Conservation (phyloP, 1,284 basidiomycete genomes). For the Bothia castanella region DNA sequence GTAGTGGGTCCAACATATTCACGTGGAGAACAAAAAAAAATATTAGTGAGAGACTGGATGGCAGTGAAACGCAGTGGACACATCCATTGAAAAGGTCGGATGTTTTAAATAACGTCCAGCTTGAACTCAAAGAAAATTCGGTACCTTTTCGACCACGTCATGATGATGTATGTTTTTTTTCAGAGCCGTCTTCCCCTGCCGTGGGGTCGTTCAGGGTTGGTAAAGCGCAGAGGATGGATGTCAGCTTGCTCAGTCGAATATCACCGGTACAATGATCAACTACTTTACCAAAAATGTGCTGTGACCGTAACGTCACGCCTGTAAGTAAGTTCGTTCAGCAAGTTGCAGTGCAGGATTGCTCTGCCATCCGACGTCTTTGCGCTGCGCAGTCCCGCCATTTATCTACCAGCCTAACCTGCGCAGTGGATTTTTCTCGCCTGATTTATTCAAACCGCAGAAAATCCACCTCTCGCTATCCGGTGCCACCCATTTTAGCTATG, state of each 20-base stretch:
- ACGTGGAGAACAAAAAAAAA: not conserved
- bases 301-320: conserved; percentile 37
- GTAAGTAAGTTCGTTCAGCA: conserved; percentile 37
- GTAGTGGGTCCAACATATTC: not conserved
- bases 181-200: no score
- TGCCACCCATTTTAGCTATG: conserved; percentile 12
- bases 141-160: no score
- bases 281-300: conserved; percentile 31
- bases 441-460: conserved; percentile 17
- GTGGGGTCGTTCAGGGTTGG: no score
- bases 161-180: no score
- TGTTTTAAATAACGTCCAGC: no score
- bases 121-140: no score
- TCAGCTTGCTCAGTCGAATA: not conserved
- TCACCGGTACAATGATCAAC: conserved; percentile 32
- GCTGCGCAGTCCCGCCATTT: conserved; percentile 9
- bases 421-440: conserved; percentile 9
- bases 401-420: conserved; percentile 7
- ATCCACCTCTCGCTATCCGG: conserved; percentile 7
- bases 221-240: no score
- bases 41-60: not conserved
- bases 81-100: no score
- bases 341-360: conserved; percentile 29
- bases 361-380: conserved; percentile 28
- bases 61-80: no score